Conservation (phyloP, 208 protist genomes). For the Trypanosoma theileri region DNA sequence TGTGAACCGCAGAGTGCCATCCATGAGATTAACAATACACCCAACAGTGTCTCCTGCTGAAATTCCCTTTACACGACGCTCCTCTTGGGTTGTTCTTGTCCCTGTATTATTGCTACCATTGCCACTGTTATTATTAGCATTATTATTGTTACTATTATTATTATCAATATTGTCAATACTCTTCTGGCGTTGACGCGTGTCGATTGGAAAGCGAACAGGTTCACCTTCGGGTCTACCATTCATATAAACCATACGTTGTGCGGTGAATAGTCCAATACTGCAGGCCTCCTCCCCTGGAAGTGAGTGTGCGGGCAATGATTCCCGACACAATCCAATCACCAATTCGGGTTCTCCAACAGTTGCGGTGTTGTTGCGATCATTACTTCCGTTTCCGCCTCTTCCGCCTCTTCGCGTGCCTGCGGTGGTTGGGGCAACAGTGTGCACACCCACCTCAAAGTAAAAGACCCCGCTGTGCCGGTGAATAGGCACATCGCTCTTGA, state of each 20-base stretch:
- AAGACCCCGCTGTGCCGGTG: slow-evolving; percentile 46
- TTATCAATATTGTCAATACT: not conserved
- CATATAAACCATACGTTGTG: slow-evolving; percentile 62
- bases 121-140: not conserved
- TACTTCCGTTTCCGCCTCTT: too few relatives aligned
- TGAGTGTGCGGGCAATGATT: slow-evolving; percentile 37
- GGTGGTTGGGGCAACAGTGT: slow-evolving; percentile 1
- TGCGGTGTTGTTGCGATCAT: not conserved
- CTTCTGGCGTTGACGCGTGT: slow-evolving; percentile 17
- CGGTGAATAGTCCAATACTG: slow-evolving; percentile 72
- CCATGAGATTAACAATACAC: slow-evolving; percentile 67
- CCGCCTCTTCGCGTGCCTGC: not conserved
- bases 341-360: slow-evolving; percentile 23
- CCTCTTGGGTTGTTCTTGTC: slow-evolving; percentile 3
- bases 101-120: not conserved
- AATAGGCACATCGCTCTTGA: slow-evolving; percentile 56
- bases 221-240: slow-evolving; percentile 49
- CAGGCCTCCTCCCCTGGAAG: slow-evolving; percentile 65
- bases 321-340: slow-evolving; percentile 60
- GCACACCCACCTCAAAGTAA: slow-evolving; percentile 66
- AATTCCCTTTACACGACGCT: slow-evolving; percentile 24
- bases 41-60: slow-evolving; percentile 59
- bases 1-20: slow-evolving; percentile 63
- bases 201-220: slow-evolving; percentile 36
- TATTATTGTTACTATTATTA: slow-evolving; percentile 14